Evolutionary conservation across 148 eudicot genomes (phyloP).

Genomic region (Silene latifolia): DNA sequence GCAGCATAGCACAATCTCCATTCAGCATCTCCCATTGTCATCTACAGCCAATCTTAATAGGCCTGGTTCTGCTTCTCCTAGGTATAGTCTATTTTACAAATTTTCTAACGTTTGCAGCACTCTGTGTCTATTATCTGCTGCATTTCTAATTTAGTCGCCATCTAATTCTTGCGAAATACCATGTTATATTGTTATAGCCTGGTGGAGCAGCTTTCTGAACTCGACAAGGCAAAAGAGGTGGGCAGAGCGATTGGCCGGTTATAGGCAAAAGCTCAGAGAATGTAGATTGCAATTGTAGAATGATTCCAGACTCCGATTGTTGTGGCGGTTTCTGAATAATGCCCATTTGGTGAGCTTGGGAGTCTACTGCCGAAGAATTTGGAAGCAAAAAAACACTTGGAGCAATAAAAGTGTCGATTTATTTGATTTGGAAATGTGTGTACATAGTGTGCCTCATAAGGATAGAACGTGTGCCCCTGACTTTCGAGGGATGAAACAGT

Average conservation of each 20-base stretch:
- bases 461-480: neutral
- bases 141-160: neutral
- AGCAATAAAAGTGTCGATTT: neutral
- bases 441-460: neutral
- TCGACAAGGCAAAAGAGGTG: neutral
- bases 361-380: neutral
- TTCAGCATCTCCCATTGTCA: conserved; percentile 30
- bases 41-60: conserved; percentile 22
- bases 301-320: neutral
- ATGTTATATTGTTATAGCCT: conserved; percentile 4
- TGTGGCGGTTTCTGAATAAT: conserved; percentile 4
- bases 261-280: neutral
- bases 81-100: conserved; percentile 22
- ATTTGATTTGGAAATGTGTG: conserved; percentile 5
- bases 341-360: conserved; percentile 6
- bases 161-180: neutral
- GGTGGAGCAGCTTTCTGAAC: neutral
- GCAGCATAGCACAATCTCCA: conserved; percentile 28
- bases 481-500: neutral
- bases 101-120: neutral
- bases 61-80: conserved; percentile 30
- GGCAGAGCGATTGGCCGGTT: conserved; percentile 1
- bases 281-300: neutral
- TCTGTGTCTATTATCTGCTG: neutral
- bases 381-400: neutral